phyloP scores from a whole-genome alignment of 495 filamentous ascomycete species.

The Penicillium diatomitis region DNA sequence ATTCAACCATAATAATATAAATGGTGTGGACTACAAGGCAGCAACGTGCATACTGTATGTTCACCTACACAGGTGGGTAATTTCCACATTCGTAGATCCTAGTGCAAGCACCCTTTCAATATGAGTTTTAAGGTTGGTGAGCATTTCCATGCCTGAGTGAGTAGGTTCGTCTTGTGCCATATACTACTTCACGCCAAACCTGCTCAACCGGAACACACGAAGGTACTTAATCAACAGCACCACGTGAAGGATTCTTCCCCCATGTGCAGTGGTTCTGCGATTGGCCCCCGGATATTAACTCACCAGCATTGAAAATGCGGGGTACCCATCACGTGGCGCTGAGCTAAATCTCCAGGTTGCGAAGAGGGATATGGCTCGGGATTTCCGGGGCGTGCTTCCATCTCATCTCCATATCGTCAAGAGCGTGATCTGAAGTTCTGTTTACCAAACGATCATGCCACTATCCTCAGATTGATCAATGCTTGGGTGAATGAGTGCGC shows the following conservation, averaged over 20 bases:
- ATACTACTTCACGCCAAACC: background rate
- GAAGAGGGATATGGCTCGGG: constrained; percentile 1
- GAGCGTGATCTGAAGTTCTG: background rate
- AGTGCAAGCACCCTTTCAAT: no score
- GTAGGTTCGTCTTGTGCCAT: no score
- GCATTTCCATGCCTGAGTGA: no score
- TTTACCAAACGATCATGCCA: no score
- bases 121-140: no score
- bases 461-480: no score
- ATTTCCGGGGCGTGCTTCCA: constrained; percentile 7
- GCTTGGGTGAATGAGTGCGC: background rate
- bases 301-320: background rate
- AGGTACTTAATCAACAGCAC: background rate
- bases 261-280: background rate
- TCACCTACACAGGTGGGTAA: no score
- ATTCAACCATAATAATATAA: no score
- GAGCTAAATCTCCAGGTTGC: background rate
- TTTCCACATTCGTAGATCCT: no score
- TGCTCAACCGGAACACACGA: background rate
- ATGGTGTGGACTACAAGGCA: no score
- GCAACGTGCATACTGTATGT: no score
- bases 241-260: background rate
- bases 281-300: background rate
- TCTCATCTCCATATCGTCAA: constrained; percentile 10
- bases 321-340: constrained; percentile 6